Base-by-base conservation (phyloP, 495 filamentous ascomycete genomes). In the Tuber brumale region DNA sequence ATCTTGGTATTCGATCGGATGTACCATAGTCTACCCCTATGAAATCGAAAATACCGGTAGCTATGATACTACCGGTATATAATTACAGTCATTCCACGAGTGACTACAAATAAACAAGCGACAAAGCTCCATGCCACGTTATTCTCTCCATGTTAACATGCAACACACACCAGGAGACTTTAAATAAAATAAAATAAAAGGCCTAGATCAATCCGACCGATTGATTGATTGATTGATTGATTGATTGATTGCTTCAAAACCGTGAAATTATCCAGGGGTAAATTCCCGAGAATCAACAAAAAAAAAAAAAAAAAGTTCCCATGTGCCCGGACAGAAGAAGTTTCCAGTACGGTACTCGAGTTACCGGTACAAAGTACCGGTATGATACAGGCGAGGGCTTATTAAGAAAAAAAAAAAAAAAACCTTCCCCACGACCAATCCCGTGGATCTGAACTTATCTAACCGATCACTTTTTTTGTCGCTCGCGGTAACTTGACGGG, bases 401-500 rank as follows among this genome's bases (percentile, higher is more conserved):
- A 61, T 31, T 4, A 61, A 14, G n/a, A 39, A 3, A 39, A 31
- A 61, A n/a, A n/a, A n/a, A n/a, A n/a, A n/a, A n/a, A n/a, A n/a
- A n/a, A n/a, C n/a, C 14, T 3, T 5, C n/a, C 12, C 12, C 51
- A 27, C n/a, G 10, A 31, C n/a, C 37, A 61, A 61, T 61, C 1
- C 51, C 51, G 51, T 31, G n/a, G n/a, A 61, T 61, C 51, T 31
- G 10, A 31, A 31, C 10, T 61, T 61, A 27, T n/a, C n/a, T 61
- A 39, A 31, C 51, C 51, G 51, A 61, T 61, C 51, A 31, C 51
- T 31, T n/a, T n/a, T n/a, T n/a, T 39, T 39, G 3, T 61, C 27
- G 51, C n/a, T 61, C 51, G 51, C 51, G 51, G 51, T 61, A 61
- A 31, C n/a, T n/a, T n/a, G n/a, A n/a, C 51, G 51, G 51, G n/a